Base-by-base conservation (phyloP, 2,329 filamentous ascomycete species). In the Paecilomyces formosus region DNA sequence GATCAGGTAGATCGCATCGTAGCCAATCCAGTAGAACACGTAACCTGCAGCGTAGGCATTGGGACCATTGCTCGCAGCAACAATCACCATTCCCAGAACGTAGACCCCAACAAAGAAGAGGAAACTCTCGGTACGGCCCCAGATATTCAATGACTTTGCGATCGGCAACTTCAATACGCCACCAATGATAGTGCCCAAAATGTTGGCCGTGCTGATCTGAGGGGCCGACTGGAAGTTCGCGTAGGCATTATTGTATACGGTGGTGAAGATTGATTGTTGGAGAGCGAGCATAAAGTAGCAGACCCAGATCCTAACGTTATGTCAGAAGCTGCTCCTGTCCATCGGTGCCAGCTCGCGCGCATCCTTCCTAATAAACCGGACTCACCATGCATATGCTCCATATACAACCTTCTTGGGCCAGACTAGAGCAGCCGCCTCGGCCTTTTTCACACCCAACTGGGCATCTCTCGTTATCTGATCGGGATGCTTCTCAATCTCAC, bases 11-110 rank as follows among this genome's bases (percentile, higher is more conserved):
- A 87, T 73, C 3, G 81, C 83, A 39, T 81, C 76, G 57, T 78
- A 69, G 2, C 86, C 86, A 24, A 86, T 79, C 68, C 78, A 80
- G 67, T 85, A 87, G 57, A 88, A 80, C 0, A 86, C 81, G 50
- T 85, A 81, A 0, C 83, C 85, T 0, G 85, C 85, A 13, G 84
- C 82, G 66, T 86, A 89, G 1, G 80, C 82, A 65, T 82, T 74
- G 9, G 88, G 81, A 56, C 83, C 83, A 3, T 79, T 76, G 69
- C 84, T 87, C 1, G 77, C 76, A 1, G 87, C 85, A 67, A 87
- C 84, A 70, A 89, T 79, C 60, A 86, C 76, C 55, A 87, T 75
- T 12, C 81, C 79, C 0, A 80, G 55, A 0, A 79, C 73, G 66
- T 78, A 79, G 57, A 81, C 65, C 1, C 71, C 60, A 0, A 82